Conservation (phyloP, 805 yeast genomes). For the Dipodascus albidus region DNA sequence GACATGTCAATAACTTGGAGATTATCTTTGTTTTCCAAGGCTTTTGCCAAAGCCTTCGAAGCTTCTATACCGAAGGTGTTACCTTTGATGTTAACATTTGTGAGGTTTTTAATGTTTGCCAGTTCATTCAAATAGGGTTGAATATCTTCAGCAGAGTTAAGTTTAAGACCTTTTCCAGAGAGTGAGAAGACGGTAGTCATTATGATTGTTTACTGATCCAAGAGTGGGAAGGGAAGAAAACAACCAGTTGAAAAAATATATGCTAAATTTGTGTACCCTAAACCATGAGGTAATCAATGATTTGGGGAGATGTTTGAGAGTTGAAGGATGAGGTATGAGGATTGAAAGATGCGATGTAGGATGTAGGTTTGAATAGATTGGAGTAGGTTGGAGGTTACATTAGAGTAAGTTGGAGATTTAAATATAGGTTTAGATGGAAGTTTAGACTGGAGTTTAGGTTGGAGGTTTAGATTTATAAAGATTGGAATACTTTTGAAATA, state of each 20-base stretch:
- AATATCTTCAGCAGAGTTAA: slow-evolving; percentile 63
- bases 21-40: slow-evolving; percentile 32
- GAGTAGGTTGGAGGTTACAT: no score
- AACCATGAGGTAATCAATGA: background rate
- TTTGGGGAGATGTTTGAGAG: background rate
- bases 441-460: no score
- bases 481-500: no score
- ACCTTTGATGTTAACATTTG: slow-evolving; percentile 73
- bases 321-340: background rate
- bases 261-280: background rate
- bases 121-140: slow-evolving; percentile 57
- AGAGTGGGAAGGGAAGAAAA: background rate
- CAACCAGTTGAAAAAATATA: background rate
- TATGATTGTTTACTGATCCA: background rate
- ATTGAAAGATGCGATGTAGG: no score
- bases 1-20: slow-evolving; percentile 64
- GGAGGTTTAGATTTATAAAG: no score
- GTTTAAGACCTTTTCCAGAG: slow-evolving; percentile 64
- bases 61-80: slow-evolving; percentile 93
- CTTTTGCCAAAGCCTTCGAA: slow-evolving; percentile 55
- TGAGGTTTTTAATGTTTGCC: slow-evolving; percentile 24
- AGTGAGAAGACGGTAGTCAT: slow-evolving; percentile 32
- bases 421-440: no score
- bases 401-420: no score
- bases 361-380: no score